phyloP scores from a whole-genome alignment of 1,284 basidiomycete genomes.

The Flammula alnicola region DNA sequence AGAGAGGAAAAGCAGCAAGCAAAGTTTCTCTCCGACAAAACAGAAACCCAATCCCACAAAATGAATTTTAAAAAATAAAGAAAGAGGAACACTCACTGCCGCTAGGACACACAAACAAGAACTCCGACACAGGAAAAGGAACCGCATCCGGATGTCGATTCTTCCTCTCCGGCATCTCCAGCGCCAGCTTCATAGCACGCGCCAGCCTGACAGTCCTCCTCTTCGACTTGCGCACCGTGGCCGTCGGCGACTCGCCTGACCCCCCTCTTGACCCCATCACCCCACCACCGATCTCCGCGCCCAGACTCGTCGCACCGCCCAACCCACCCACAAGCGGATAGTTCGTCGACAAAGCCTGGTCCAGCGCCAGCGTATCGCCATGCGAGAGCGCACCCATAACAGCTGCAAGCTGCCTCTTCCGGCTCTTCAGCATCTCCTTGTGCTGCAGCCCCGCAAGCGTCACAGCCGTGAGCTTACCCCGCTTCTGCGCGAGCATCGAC shows the following conservation, averaged over 20 bases:
- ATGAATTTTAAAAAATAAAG: conserved; percentile 18
- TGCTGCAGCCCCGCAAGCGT: conserved; percentile 72
- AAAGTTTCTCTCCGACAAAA: too few relatives aligned
- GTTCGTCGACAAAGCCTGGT: conserved; percentile 71
- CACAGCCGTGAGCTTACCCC: conserved; percentile 57
- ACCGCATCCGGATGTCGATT: conserved; percentile 43
- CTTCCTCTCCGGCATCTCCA: conserved; percentile 32
- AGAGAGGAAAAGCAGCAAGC: conserved; percentile 20
- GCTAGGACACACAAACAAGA: conserved; percentile 64
- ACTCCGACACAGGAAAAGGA: conserved; percentile 53
- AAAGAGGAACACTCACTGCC: conserved; percentile 63
- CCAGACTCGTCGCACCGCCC: conserved; percentile 17
- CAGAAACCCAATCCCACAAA: too few relatives aligned
- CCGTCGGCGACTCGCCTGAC: conserved; percentile 22
- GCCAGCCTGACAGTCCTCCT: conserved; percentile 47
- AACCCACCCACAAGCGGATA: conserved; percentile 47
- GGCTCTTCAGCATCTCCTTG: conserved; percentile 70
- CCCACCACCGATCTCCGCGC: background rate
- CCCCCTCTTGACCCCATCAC: conserved; percentile 6
- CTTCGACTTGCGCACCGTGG: conserved; percentile 44
- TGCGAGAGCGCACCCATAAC: conserved; percentile 67
- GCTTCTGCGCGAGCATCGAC: conserved; percentile 39
- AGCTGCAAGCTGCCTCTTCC: conserved; percentile 70
- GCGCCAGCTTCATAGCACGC: conserved; percentile 40
- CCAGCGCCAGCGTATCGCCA: conserved; percentile 70